Evolutionary conservation across 306 rosid species (phyloP), one percentile per base, ranked within the genome.

Genomic region (Sicyos edulis): DNA sequence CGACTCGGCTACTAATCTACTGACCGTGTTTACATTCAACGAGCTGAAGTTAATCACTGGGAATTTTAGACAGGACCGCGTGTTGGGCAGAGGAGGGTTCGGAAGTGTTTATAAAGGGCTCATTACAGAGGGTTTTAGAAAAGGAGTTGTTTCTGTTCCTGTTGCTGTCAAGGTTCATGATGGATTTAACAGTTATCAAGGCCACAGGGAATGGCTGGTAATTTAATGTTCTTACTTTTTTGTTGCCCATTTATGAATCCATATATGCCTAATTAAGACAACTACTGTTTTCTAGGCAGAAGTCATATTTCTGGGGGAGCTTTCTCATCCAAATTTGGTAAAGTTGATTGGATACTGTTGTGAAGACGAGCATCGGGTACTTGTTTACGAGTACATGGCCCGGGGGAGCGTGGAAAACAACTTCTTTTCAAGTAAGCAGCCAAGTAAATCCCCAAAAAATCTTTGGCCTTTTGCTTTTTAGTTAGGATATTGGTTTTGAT

Each of bases 181-280:
- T 64, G 95, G 99, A 13, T 83, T 87, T 75, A 91, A 95, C 40
- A 95, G 99, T 75, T 86, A 86, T 84, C 99, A 95, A 85, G 99
- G 99, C 11, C 99, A 91, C 66, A 81, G 99, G 78, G 99, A 95
- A 83, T 95, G 99, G 99, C 97, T 95, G 97, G 99, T 95, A 86
- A 83, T 52, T 57, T 29, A 65, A 70, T 76, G 15, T 76, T 14
- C 60, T 79, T 78, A 10, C 44, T 13, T 34, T 16, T 45, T 59
- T 77, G 29, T 70, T 57, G 44, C 54, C 61, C 17, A 75, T 14
- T 73, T n/a, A 61, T 21, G 64, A 49, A 32, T 71, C 21, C 40
- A 7, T 40, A 44, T 58, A 67, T 77, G 32, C 54, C 26, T 55
- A n/a, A 79, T 69, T 68, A 29, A 77, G 68, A 53, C 64, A 78